Percentiles rank a stretch among this genome's conserved stretches.
phyloP scores from a whole-genome alignment of 1,139 yeast genomes.

The Yamadazyma triangularis region DNA sequence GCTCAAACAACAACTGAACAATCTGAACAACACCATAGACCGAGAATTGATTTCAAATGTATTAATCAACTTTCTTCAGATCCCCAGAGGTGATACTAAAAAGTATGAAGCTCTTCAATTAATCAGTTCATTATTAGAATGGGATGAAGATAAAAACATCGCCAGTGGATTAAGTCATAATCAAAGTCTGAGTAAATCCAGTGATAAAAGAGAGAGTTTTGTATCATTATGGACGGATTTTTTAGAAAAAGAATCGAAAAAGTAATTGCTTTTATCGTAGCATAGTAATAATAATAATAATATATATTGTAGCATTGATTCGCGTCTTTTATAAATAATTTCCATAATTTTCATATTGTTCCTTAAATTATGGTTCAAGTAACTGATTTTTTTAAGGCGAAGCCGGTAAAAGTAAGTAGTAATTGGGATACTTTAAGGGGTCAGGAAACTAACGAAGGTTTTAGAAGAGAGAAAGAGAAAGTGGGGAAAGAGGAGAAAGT shows the following conservation, averaged over 20 bases:
- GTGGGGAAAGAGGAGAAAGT: not conserved
- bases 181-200: constrained; percentile 13
- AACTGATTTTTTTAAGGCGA: constrained; percentile 15
- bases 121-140: constrained; percentile 74
- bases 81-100: constrained; percentile 92
- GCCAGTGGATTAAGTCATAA: constrained; percentile 70
- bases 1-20: constrained; percentile 67
- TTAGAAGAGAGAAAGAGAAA: constrained; percentile 5
- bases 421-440: too few species aligned
- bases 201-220: constrained; percentile 56
- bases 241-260: constrained; percentile 59
- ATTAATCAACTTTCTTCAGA: constrained; percentile 74
- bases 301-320: too few species aligned
- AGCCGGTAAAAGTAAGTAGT: constrained; percentile 6
- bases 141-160: constrained; percentile 81
- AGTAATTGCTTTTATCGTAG: too few species aligned
- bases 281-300: too few species aligned
- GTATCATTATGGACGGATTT: constrained; percentile 88
- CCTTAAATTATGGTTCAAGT: constrained; percentile 15
- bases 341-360: too few species aligned
- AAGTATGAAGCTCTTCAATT: constrained; percentile 87
- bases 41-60: constrained; percentile 85
- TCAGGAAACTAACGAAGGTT: constrained; percentile 1
- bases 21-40: constrained; percentile 70
- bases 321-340: constrained; percentile 4